phyloP scores from a whole-genome alignment of 257 asterid genomes.

The Forsythia suspensa region DNA sequence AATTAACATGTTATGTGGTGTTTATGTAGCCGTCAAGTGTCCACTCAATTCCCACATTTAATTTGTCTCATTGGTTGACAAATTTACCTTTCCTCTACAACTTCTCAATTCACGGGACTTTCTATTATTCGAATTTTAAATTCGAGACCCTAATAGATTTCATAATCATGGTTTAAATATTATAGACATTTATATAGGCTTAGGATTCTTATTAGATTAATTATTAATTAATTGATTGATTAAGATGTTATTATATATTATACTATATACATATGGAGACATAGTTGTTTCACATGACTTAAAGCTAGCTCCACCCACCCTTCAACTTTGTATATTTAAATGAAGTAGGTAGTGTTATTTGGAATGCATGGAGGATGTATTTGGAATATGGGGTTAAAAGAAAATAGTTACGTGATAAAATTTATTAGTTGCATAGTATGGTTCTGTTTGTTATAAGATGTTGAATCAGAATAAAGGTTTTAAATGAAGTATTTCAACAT shows the following conservation, averaged over 20 bases:
- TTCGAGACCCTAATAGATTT: neutral
- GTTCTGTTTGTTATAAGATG: too few relatives aligned
- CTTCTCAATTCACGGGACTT: conserved; percentile 31
- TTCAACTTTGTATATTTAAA: conserved; percentile 15
- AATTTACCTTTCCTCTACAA: neutral
- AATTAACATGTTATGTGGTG: conserved; percentile 35
- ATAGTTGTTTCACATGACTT: conserved; percentile 34
- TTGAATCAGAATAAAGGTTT: neutral
- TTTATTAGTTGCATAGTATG: neutral
- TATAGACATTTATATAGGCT: conserved; percentile 24
- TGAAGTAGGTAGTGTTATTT: conserved; percentile 34
- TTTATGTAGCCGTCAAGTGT: conserved; percentile 37
- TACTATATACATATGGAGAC: neutral
- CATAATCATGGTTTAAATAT: neutral
- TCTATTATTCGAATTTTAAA: conserved; percentile 9
- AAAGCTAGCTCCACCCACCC: conserved; percentile 44
- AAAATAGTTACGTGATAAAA: too few relatives aligned
- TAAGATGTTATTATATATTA: neutral
- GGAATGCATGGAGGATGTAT: conserved; percentile 27
- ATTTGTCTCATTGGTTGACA: conserved; percentile 40
- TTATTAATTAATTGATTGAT: neutral
- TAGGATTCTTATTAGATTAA: conserved; percentile 21
- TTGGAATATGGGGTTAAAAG: neutral
- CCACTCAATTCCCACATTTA: conserved; percentile 30
- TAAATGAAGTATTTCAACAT: neutral